Evolutionary conservation across 2,329 filamentous ascomycete species (phyloP).

Genomic region (Kalmusia sp.): DNA sequence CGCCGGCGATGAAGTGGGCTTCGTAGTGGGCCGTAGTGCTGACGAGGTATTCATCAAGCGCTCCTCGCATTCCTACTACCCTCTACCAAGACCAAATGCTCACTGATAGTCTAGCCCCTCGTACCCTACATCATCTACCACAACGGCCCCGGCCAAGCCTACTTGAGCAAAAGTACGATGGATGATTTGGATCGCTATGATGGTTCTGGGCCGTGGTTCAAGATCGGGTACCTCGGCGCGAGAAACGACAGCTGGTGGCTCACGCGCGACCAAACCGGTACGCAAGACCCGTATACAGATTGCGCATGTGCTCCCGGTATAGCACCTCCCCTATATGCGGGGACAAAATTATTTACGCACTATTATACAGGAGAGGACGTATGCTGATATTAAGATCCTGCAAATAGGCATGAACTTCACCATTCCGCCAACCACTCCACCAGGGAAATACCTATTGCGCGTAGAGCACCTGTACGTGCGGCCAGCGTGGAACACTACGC

Average conservation of each 20-base stretch:
- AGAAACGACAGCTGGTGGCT: constrained; percentile 14
- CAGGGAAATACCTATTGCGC: constrained; percentile 17
- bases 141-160: constrained; percentile 19
- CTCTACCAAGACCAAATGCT: neutral
- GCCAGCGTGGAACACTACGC: constrained; percentile 14
- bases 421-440: constrained; percentile 16
- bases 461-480: constrained; percentile 20
- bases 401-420: constrained; percentile 21
- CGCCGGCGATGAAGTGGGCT: constrained; percentile 16
- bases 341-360: too few relatives aligned
- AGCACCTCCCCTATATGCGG: too few relatives aligned
- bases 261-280: constrained; percentile 13
- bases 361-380: neutral
- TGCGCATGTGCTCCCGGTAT: neutral
- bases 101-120: neutral
- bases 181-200: constrained; percentile 10
- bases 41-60: constrained; percentile 6
- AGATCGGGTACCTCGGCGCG: constrained; percentile 14
- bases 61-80: neutral
- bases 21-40: constrained; percentile 13
- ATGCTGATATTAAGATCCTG: neutral
- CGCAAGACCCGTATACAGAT: too few relatives aligned
- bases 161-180: constrained; percentile 10
- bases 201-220: constrained; percentile 21
- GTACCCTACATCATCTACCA: constrained; percentile 21